Evolutionary conservation across 2,329 filamentous ascomycete genomes (phyloP), one percentile per base, ranked within the genome.

Genomic region (Periglandula ipomoeae): DNA sequence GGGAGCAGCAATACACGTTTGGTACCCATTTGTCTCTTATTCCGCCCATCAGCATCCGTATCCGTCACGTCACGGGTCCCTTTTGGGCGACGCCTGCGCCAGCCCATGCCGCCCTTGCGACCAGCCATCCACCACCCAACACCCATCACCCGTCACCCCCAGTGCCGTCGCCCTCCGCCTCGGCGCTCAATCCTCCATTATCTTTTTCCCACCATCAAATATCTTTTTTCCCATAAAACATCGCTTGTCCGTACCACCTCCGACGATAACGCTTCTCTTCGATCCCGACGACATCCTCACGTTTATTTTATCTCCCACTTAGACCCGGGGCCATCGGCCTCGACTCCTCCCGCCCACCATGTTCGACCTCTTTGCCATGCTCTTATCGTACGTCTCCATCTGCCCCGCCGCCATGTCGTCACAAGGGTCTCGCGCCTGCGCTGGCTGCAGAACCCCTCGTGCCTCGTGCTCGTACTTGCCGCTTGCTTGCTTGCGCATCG

Each of bases 331-430:
- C 42, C 46, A 59, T 1, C 55, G 63, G 48, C 55, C 51, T 53
- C 52, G 52, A 38, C 51, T 24, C 43, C 40, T 17, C 46, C 55
- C 27, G 34, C 34, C 27, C 15, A 69, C 49, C 67, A 87, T 90
- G 85, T 89, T 90, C 62, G 83, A 85, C 67, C 78, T 89, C 58
- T 78, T 89, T 59, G 81, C 86, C 59, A 85, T 87, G 68, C 72
- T 89, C 59, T 72, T 89, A 66, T 87, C 85, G 85, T 89, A 72
- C 72, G 84, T 75, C 56, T 55, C 52, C 52, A 51, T 50, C 49
- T 44, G 27, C 39, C 50, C 49, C 52, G 45, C 49, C 54, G 53
- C 49, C 47, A 54, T 58, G 51, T 47, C 56, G 56, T 55, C 54
- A 56, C 51, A 19, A 22, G 32, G 38, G 24, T 32, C 30, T 20